Conservation (phyloP, 1,284 basidiomycete species). For the Ustilago loliicola region DNA sequence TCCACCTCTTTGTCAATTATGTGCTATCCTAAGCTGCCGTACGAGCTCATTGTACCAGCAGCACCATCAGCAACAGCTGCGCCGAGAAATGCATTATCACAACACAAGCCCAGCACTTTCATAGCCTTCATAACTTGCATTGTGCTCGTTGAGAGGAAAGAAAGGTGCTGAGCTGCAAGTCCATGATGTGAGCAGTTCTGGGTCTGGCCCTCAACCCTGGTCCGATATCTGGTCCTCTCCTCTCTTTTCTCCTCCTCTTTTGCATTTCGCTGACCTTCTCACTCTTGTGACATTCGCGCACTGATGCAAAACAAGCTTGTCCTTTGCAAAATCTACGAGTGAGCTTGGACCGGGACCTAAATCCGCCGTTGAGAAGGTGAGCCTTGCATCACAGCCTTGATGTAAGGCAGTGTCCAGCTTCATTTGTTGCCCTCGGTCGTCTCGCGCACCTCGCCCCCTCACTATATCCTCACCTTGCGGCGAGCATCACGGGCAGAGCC, state of each 20-base stretch:
- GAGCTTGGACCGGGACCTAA: constrained; percentile 10
- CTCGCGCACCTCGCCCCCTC: neutral
- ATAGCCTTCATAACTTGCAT: constrained; percentile 1
- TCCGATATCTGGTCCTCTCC: constrained; percentile 1
- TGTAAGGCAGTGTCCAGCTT: constrained; percentile 27
- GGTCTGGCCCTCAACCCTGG: neutral
- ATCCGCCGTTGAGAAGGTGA: constrained; percentile 1
- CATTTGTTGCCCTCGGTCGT: constrained; percentile 18
- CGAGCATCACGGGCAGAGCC: neutral
- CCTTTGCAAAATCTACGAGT: neutral
- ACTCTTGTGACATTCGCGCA: neutral
- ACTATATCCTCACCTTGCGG: neutral
- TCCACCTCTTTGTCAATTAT: neutral
- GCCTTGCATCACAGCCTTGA: neutral
- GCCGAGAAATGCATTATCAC: neutral
- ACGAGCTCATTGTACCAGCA: neutral
- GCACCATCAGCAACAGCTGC: neutral
- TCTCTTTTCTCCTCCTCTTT: neutral
- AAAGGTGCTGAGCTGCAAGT: neutral
- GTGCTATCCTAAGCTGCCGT: constrained; percentile 8
- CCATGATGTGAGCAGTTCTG: neutral
- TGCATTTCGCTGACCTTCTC: neutral
- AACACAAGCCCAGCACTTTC: neutral
- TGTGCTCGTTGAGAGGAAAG: neutral
- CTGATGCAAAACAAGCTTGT: neutral